A percentile compares a stretch with the other conserved stretches of the same genome.
phyloP scores from a whole-genome alignment of 2,329 filamentous ascomycete genomes.

The Teratosphaeria epicoccoides region DNA sequence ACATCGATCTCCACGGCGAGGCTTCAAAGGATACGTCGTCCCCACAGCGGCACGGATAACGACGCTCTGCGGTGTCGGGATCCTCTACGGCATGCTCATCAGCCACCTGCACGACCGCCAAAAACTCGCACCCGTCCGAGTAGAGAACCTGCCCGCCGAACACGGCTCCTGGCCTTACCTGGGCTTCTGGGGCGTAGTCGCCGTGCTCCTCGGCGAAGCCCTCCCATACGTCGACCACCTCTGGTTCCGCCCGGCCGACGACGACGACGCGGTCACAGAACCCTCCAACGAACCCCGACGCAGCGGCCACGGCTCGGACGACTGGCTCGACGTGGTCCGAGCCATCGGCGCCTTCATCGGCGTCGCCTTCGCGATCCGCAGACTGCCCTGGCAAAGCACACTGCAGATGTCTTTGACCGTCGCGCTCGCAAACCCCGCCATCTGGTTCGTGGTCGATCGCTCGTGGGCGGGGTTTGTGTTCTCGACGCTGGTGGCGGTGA shows the following conservation, averaged over 20 bases:
- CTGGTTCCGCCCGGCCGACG: constrained; percentile 51
- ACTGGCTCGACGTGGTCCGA: constrained; percentile 62
- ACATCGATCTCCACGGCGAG: constrained; percentile 10
- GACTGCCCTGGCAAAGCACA: constrained; percentile 85
- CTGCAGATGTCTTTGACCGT: constrained; percentile 87
- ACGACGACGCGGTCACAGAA: constrained; percentile 21
- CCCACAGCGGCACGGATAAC: constrained; percentile 29
- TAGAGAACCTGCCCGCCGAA: constrained; percentile 40
- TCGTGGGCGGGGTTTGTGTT: constrained; percentile 75
- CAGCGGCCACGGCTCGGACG: constrained; percentile 8
- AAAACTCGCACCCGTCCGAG: constrained; percentile 51
- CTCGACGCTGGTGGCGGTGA: constrained; percentile 60
- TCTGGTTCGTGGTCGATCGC: constrained; percentile 95
- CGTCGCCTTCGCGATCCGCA: constrained; percentile 72
- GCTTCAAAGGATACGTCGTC: constrained; percentile 27
- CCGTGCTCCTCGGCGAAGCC: constrained; percentile 65
- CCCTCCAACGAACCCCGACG: constrained; percentile 9
- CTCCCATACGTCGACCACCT: constrained; percentile 75
- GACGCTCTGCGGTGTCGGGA: constrained; percentile 66
- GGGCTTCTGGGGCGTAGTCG: constrained; percentile 69
- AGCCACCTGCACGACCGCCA: constrained; percentile 65
- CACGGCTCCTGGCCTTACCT: constrained; percentile 56
- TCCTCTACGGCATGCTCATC: constrained; percentile 73
- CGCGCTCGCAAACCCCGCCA: constrained; percentile 77
- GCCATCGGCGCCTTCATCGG: constrained; percentile 62